Evolutionary conservation across 257 asterid genomes (phyloP).

Genomic region (Lithospermum erythrorhizon): DNA sequence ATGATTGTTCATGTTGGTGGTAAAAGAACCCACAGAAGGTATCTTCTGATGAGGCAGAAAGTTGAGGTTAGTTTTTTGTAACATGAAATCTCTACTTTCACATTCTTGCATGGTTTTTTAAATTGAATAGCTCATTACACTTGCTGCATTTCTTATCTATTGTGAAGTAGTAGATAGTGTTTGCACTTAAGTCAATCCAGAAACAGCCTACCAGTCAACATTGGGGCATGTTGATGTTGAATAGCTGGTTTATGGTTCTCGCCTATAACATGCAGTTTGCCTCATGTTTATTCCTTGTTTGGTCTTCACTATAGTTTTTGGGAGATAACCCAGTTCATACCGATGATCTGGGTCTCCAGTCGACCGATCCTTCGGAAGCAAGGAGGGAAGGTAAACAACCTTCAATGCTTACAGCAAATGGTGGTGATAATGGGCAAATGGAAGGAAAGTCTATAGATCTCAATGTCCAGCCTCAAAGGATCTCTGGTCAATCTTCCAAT

Average conservation of each 20-base stretch:
- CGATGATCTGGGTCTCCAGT: conserved; percentile 43
- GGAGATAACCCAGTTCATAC: conserved; percentile 48
- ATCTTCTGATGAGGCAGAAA: conserved; percentile 87
- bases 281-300: conserved; percentile 11
- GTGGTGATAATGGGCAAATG: conserved; percentile 22
- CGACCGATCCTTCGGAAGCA: conserved; percentile 23
- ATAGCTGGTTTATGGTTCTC: not conserved
- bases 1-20: conserved; percentile 93
- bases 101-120: not conserved
- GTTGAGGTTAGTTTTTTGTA: conserved; percentile 64
- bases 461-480: conserved; percentile 66
- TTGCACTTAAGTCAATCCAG: too few species aligned
- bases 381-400: conserved; percentile 29
- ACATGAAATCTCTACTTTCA: conserved; percentile 8
- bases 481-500: conserved; percentile 39
- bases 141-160: too few species aligned
- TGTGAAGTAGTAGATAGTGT: too few species aligned
- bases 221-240: too few species aligned
- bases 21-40: conserved; percentile 89
- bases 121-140: not conserved
- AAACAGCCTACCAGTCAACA: too few species aligned
- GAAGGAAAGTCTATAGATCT: conserved; percentile 68
- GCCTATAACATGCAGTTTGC: not conserved
- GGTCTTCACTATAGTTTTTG: conserved; percentile 54
- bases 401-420: conserved; percentile 20